Evolutionary conservation across 208 protist genomes (phyloP).

Genomic region (Trypanosoma mega): DNA sequence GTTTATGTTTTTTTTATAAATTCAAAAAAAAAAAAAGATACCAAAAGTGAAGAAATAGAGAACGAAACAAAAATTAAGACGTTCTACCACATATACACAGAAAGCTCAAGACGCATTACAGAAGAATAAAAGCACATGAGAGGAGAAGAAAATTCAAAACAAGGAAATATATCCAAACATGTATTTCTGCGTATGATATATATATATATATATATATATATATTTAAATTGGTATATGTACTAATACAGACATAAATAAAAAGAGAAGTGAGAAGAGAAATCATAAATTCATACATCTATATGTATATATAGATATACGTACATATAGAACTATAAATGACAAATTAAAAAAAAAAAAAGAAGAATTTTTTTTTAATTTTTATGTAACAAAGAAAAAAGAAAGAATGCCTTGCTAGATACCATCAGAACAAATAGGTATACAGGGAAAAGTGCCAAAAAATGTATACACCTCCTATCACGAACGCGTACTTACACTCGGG

Average conservation of each 20-base stretch:
- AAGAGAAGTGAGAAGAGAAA: not conserved
- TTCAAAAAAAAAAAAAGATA: too few relatives aligned
- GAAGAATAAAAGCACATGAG: conserved; percentile 17
- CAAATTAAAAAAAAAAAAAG: conserved; percentile 9
- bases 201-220: conserved; percentile 20
- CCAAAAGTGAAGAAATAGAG: not conserved
- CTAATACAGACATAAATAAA: not conserved
- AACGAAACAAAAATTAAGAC: not conserved
- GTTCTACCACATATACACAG: not conserved
- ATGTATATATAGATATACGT: conserved; percentile 11
- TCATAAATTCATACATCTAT: not conserved
- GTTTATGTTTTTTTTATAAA: too few relatives aligned
- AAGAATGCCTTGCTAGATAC: too few relatives aligned
- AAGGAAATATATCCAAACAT: not conserved
- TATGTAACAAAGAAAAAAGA: too few relatives aligned
- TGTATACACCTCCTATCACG: too few relatives aligned
- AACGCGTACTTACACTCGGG: too few relatives aligned
- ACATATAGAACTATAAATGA: not conserved
- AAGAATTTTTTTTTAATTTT: not conserved
- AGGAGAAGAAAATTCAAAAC: conserved; percentile 2
- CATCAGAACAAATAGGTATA: too few relatives aligned
- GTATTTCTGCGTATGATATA: not conserved
- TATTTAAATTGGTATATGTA: conserved; percentile 9
- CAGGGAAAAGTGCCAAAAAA: too few relatives aligned
- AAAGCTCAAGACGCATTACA: not conserved